These are phyloP conservation scores for Apiospora aurea DNA, from an alignment of 2,329 filamentous ascomycete species.

Conservation along the genomic window DNA sequence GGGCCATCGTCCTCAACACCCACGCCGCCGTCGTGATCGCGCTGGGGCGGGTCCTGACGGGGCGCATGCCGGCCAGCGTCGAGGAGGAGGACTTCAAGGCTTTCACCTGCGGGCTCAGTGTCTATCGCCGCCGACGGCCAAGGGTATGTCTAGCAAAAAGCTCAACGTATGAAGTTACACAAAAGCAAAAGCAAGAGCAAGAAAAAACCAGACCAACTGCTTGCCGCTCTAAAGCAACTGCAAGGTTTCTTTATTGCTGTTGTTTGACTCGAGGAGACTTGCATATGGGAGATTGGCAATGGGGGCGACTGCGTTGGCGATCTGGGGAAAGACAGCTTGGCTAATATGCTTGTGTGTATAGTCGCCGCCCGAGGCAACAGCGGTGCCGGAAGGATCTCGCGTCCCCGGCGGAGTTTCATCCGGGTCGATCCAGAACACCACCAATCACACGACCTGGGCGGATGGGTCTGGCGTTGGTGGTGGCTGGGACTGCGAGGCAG, in stretches of 20 bases:
- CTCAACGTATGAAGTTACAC: background rate
- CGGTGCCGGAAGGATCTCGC: background rate
- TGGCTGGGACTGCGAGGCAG: constrained; percentile 80
- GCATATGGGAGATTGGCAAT: background rate
- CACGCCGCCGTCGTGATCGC: constrained; percentile 92
- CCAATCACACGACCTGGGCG: constrained; percentile 48
- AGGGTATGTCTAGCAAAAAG: constrained; percentile 41
- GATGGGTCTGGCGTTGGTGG: constrained; percentile 70
- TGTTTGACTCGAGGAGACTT: background rate
- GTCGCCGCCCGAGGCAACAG: background rate
- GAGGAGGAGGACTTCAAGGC: constrained; percentile 82
- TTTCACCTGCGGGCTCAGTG: constrained; percentile 82
- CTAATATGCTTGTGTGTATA: background rate
- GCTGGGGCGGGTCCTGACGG: constrained; percentile 82
- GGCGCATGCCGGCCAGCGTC: constrained; percentile 73
- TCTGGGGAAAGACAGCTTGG: background rate
- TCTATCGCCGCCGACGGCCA: constrained; percentile 57
- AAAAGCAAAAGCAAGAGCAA: background rate
- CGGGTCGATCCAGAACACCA: background rate
- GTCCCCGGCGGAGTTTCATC: background rate
- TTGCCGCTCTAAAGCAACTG: background rate
- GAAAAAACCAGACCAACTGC: background rate
- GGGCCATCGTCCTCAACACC: constrained; percentile 80
- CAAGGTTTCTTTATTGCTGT: background rate
- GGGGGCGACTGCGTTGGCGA: background rate